Evolutionary conservation across 371 early-diverging fungal species (phyloP), one percentile per base, ranked within the genome.

Genomic region (Phascolomyces articulosus): DNA sequence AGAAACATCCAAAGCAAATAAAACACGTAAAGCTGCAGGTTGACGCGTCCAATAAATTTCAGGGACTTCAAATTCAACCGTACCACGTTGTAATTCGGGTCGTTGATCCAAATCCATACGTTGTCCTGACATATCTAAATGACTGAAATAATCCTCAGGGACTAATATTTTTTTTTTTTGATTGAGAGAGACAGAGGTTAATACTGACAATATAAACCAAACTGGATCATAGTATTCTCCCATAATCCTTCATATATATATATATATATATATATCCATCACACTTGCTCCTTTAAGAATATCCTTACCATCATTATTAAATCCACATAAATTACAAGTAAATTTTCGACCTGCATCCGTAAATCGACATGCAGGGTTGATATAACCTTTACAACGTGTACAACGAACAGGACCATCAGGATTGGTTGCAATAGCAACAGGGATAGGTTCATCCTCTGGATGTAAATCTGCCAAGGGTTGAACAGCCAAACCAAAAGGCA

Each of bases 1-100:
- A 0, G 96, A 92, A 13, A 97, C 96, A 80, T 99, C 99, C 28
- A 98, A 89, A 10, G 93, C 95, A 88, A 98, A 94, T 38, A 99
- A 75, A 63, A 88, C 89, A 27, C 90, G 86, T 4, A 89, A 78
- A 10, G 95, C 89, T 13, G 62, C 64, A 0, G 97, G 92, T 8
- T 85, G 68, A 44, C 91, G 85, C 15, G 78, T 76, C 80, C 87
- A 87, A 60, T 88, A 90, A 38, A 88, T 87, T 66, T 93, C 85
- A 8, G 95, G 88, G 0, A 95, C 98, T 1, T 88, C 88, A 81
- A 93, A 97, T 63, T 99, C 99, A 7, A 96, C 88, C 0, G 93
- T 87, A 11, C 98, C 98, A 67, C 79, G 82, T 38, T 85, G 82
- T 41, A 99, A 83, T 77, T 98, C 99, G 1, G 98, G 98, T n/a